Evolutionary conservation across 2,329 filamentous ascomycete genomes (phyloP).

Genomic region (Penicillium sp.): DNA sequence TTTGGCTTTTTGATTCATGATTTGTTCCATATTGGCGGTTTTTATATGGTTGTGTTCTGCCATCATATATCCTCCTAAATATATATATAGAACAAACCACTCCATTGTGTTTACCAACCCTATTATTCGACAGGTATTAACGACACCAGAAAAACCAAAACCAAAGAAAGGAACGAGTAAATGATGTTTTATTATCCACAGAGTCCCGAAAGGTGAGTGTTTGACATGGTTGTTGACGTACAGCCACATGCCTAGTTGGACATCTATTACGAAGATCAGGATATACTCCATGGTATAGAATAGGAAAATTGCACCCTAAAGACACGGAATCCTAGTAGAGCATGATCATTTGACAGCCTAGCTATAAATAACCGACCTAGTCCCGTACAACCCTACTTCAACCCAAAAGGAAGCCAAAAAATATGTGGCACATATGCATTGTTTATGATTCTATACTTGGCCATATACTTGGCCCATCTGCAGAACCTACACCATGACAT

Average conservation of each 20-base stretch:
- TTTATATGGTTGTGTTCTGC: too few relatives aligned
- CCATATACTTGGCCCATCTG: neutral
- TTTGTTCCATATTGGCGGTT: neutral
- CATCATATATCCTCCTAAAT: too few relatives aligned
- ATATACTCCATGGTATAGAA: neutral
- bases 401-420: neutral
- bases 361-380: neutral
- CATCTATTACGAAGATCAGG: neutral
- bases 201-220: neutral
- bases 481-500: neutral
- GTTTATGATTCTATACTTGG: constrained; percentile 3
- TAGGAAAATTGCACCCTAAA: neutral
- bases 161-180: neutral
- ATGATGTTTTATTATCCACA: neutral
- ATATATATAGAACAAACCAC: neutral
- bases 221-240: neutral
- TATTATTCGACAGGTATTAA: too few relatives aligned
- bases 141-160: too few relatives aligned
- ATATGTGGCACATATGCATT: neutral
- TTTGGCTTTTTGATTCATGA: neutral
- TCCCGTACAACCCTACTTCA: neutral
- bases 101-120: neutral
- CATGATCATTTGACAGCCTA: neutral
- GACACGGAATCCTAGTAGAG: too few relatives aligned
- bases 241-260: neutral